Percentiles rank a stretch among this genome's conserved stretches.
phyloP scores from a whole-genome alignment of 2,329 filamentous ascomycete genomes.

The Zasmidium angulare region DNA sequence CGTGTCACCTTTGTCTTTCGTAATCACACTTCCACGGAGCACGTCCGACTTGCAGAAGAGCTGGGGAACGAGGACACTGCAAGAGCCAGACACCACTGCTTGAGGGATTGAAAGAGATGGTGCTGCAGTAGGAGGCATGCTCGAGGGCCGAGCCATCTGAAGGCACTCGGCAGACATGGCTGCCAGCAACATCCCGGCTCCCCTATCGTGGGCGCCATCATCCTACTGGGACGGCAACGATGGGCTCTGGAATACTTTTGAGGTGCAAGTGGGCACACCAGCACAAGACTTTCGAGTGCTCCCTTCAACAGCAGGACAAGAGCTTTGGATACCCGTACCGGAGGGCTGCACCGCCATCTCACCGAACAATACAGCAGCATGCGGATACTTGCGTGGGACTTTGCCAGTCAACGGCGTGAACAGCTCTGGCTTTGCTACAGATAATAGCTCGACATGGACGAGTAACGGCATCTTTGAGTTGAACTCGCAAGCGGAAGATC shows the following conservation, averaged over 20 bases:
- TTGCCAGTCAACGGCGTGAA: slow-evolving; percentile 26
- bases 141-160: not conserved
- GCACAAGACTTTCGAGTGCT: slow-evolving; percentile 22
- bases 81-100: not conserved
- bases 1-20: not conserved
- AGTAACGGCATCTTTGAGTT: slow-evolving; percentile 35
- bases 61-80: not conserved
- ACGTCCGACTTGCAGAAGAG: not conserved
- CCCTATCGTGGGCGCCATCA: slow-evolving; percentile 12
- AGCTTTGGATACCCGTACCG: slow-evolving; percentile 36
- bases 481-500: slow-evolving; percentile 28
- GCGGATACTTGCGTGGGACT: slow-evolving; percentile 32
- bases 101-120: not conserved
- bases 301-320: slow-evolving; percentile 34
- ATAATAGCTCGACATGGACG: slow-evolving; percentile 36
- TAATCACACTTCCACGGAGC: not conserved
- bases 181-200: not conserved
- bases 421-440: slow-evolving; percentile 30
- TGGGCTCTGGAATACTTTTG: slow-evolving; percentile 28
- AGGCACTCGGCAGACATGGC: not conserved
- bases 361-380: slow-evolving; percentile 23
- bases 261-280: slow-evolving; percentile 27
- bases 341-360: slow-evolving; percentile 34
- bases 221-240: slow-evolving; percentile 26
- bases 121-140: not conserved